Evolutionary conservation across 164 flowering plant species (phyloP), one percentile per base, ranked within the genome.

Genomic region (Annona cherimola): DNA sequence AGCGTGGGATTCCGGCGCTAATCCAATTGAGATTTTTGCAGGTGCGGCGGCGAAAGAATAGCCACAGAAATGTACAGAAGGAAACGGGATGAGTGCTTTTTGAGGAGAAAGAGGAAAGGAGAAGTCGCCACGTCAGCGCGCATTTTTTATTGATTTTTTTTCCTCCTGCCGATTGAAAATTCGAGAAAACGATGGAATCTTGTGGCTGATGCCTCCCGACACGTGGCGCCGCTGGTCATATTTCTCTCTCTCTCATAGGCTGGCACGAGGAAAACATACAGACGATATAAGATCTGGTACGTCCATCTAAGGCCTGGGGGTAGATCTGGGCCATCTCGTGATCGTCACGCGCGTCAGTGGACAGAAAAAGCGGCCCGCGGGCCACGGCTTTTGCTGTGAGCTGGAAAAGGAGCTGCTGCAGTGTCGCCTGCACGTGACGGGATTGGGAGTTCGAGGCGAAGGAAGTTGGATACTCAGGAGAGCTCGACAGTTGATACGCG

Each of bases 131-230:
- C 79, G 77, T 81, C 74, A 74, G 71, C 63, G 18, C 18, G 5
- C 43, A 40, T 64, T 42, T 64, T 20, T 18, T 43, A 1, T 41
- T n/a, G 20, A 14, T 63, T 1, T 39, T 54, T 67, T 54, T 3
- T n/a, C 14, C n/a, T n/a, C n/a, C 54, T 19, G 20, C 44, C 19
- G 12, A 60, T n/a, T 26, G 86, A 84, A 82, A 63, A 59, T 61
- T 79, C 85, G 79, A 83, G 87, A 83, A 81, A 60, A 59, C 59
- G 16, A 69, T 70, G 76, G 81, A 78, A 73, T 80, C 86, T 83
- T 86, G 88, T 83, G 91, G 91, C 83, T 83, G 81, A 74, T 64
- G 35, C 42, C 20, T 68, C 11, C n/a, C 0, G 65, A 66, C 77
- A 75, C 81, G 81, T 78, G 81, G 65, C 71, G 44, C 26, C 3